Conservation (phyloP, 495 filamentous ascomycete species). For the Ascodesmis nigricans region DNA sequence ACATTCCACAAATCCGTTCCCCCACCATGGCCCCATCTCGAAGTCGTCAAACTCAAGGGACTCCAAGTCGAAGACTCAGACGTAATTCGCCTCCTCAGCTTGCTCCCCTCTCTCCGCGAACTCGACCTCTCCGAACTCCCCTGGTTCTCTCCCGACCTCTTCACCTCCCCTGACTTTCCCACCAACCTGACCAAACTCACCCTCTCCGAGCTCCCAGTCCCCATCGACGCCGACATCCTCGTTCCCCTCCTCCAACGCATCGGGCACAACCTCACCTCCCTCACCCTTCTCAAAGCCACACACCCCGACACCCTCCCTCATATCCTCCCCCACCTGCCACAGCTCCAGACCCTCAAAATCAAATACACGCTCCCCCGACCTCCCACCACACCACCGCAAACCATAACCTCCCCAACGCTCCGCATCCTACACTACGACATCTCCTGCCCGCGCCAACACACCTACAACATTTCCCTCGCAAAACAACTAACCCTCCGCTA, state of each 20-base stretch:
- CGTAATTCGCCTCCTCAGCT: slow-evolving; percentile 46
- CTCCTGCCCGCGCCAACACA: slow-evolving; percentile 37
- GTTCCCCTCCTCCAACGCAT: slow-evolving; percentile 38
- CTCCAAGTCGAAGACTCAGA: slow-evolving; percentile 50
- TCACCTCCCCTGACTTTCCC: slow-evolving; percentile 44
- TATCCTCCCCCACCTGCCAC: slow-evolving; percentile 22
- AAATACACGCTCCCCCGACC: too few relatives aligned
- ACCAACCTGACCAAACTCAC: slow-evolving; percentile 41
- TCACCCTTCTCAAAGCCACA: slow-evolving; percentile 26
- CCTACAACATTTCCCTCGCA: slow-evolving; percentile 76
- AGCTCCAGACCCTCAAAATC: slow-evolving; percentile 20
- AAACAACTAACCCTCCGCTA: slow-evolving; percentile 51
- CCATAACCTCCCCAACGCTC: slow-evolving; percentile 36
- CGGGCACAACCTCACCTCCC: slow-evolving; percentile 20
- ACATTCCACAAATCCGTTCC: slow-evolving; percentile 48
- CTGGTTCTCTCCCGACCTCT: slow-evolving; percentile 52
- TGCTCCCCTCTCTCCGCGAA: slow-evolving; percentile 42
- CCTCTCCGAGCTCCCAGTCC: slow-evolving; percentile 35
- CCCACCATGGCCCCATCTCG: slow-evolving; percentile 52
- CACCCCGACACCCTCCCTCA: slow-evolving; percentile 28
- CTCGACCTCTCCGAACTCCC: slow-evolving; percentile 46
- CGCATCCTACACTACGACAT: slow-evolving; percentile 64
- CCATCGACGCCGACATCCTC: slow-evolving; percentile 42
- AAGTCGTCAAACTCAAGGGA: slow-evolving; percentile 52
- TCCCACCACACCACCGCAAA: slow-evolving; percentile 23